Conservation (phyloP, 495 filamentous ascomycete genomes). For the Podospora anserina region DNA sequence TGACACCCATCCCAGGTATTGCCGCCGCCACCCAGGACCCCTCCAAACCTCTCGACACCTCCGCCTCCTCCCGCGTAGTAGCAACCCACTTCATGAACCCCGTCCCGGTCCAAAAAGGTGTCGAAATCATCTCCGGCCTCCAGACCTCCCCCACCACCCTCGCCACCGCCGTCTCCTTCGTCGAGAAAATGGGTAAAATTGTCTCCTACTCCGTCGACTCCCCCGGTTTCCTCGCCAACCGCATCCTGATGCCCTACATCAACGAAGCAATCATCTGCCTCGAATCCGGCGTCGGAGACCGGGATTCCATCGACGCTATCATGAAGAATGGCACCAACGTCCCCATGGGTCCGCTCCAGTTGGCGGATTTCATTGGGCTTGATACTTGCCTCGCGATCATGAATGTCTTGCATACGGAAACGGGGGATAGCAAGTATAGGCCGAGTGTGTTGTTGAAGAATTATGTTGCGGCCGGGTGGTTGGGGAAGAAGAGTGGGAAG, state of each 20-base stretch:
- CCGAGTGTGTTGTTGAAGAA: conserved; percentile 80
- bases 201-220: conserved; percentile 81
- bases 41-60: conserved; percentile 67
- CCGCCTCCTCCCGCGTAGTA: conserved; percentile 81
- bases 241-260: conserved; percentile 98
- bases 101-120: conserved; percentile 92
- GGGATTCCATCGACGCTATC: conserved; percentile 90
- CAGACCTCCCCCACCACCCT: conserved; percentile 83
- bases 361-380: conserved; percentile 96
- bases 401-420: conserved; percentile 89
- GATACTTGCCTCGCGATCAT: conserved; percentile 97
- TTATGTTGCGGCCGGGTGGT: conserved; percentile 98
- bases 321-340: conserved; percentile 99
- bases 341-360: conserved; percentile 90
- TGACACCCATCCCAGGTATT: conserved; percentile 44
- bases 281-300: conserved; percentile 83
- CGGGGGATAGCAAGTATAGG: conserved; percentile 91
- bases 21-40: conserved; percentile 70
- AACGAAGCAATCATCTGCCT: conserved; percentile 97
- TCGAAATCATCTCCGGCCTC: conserved; percentile 92
- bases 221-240: conserved; percentile 92
- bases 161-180: conserved; percentile 79
- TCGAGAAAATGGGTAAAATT: conserved; percentile 90
- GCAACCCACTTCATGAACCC: conserved; percentile 99
- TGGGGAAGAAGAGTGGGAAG: conserved; percentile 96